Conservation (phyloP, 768 basidiomycete genomes). For the Suillus subluteus region DNA sequence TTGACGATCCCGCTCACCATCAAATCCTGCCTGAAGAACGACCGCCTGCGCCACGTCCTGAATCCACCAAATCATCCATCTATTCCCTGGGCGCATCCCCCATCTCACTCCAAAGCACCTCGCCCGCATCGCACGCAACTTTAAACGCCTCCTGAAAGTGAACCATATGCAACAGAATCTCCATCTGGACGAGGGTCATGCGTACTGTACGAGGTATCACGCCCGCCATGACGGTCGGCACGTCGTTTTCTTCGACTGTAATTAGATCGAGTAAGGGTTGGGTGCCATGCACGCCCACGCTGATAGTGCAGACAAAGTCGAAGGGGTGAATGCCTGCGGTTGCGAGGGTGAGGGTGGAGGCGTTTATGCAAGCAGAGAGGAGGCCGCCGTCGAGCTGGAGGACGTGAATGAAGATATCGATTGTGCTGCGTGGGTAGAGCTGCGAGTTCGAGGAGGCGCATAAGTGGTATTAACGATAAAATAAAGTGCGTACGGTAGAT, state of each 20-base stretch:
- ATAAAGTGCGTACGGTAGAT: neutral
- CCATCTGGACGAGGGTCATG: constrained; percentile 89
- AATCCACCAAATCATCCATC: constrained; percentile 59
- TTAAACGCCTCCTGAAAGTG: constrained; percentile 88
- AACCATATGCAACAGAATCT: constrained; percentile 91
- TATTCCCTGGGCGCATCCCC: constrained; percentile 64
- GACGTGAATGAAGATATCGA: constrained; percentile 92
- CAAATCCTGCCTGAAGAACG: no score
- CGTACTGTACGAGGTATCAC: constrained; percentile 86
- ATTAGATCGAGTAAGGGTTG: constrained; percentile 87
- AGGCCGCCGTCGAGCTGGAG: constrained; percentile 94
- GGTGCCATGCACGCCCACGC: constrained; percentile 83
- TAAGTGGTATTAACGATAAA: constrained; percentile 33
- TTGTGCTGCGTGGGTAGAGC: constrained; percentile 93
- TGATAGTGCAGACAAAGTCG: constrained; percentile 91
- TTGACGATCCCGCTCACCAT: constrained; percentile 70
- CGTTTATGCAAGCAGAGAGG: constrained; percentile 91
- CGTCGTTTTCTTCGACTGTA: constrained; percentile 85
- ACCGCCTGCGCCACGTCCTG: no score
- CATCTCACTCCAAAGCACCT: constrained; percentile 85
- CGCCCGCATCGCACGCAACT: constrained; percentile 76
- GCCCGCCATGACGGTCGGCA: constrained; percentile 88
- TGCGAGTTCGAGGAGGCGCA: constrained; percentile 86
- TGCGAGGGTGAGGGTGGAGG: constrained; percentile 89
- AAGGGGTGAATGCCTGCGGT: constrained; percentile 88